These are phyloP conservation scores for Chrysoporthe austroafricana DNA, from an alignment of 2,329 filamentous ascomycete genomes.

Conservation along the genomic window DNA sequence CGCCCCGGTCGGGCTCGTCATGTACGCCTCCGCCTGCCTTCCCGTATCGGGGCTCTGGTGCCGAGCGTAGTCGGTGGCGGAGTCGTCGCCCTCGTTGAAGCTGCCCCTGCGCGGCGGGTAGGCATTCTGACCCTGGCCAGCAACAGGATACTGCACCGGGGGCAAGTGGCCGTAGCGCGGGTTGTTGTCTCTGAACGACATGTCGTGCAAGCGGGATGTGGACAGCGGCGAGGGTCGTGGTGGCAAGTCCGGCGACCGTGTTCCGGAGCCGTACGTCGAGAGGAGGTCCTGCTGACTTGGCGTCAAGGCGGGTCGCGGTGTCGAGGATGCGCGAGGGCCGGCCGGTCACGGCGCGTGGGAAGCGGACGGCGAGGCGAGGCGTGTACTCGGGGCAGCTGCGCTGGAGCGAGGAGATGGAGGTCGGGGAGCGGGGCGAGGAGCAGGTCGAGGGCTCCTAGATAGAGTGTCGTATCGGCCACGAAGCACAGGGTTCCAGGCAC, in stretches of 20 bases:
- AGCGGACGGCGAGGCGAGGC: neutral
- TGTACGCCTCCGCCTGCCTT: slow-evolving; percentile 66
- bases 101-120: slow-evolving; percentile 63
- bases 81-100: slow-evolving; percentile 78
- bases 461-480: slow-evolving; percentile 1
- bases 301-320: slow-evolving; percentile 17
- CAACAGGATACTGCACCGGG: slow-evolving; percentile 65
- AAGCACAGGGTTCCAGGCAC: slow-evolving; percentile 14
- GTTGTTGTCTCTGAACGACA: slow-evolving; percentile 68
- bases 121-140: slow-evolving; percentile 44
- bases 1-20: slow-evolving; percentile 54
- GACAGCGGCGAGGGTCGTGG: neutral
- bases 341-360: neutral
- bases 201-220: slow-evolving; percentile 37
- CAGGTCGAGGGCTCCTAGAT: neutral
- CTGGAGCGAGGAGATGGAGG: slow-evolving; percentile 7
- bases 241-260: slow-evolving; percentile 3
- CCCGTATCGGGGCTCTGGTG: slow-evolving; percentile 31
- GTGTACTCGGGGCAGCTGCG: slow-evolving; percentile 8
- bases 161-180: slow-evolving; percentile 69
- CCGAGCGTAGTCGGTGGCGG: slow-evolving; percentile 48
- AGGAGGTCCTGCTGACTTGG: neutral
- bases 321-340: neutral
- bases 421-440: slow-evolving; percentile 4
- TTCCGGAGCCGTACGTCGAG: neutral